Evolutionary conservation across 2,329 filamentous ascomycete genomes (phyloP), one percentile per base, ranked within the genome.

Genomic region (Periconia macrospinosa): DNA sequence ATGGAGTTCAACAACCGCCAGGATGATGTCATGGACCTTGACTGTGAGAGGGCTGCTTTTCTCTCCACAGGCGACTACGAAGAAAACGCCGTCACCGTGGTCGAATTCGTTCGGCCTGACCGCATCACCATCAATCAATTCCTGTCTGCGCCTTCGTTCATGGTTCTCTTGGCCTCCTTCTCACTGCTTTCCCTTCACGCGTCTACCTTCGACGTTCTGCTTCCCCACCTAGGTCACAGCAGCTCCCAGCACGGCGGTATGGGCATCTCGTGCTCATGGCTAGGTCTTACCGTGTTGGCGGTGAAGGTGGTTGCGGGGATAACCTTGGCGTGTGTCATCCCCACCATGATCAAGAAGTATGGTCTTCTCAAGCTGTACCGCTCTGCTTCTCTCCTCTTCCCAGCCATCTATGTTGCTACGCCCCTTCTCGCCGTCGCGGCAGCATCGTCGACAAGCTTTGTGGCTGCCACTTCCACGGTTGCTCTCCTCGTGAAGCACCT

Each of bases 161-260:
- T 78, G 54, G 61, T 78, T 56, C 64, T 80, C 30, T 63, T 83
- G 63, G 66, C 78, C 57, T 80, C 79, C 5, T 79, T 78, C 57
- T 82, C 78, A 27, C 79, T 80, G 37, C 79, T 81, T 33, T 83
- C 81, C n/a, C 81, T 80, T 62, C 83, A 83, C 50, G 79, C 79
- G 13, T 79, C 77, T 2, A 82, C 81, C 44, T 85, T 79, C 53
- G 77, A 80, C 52, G 72, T 77, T 19, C 68, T 80, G 5, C 74
- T 80, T 2, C 78, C 77, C 6, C 77, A 79, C 56, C 71, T 80
- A 30, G 76, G 76, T 44, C 78, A 79, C 63, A 77, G 72, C 54
- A 73, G 70, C 57, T 74, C 74, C 35, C 68, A 75, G 42, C 68
- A 76, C 45, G 76, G 75, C 45, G 78, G 77, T 37, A 76, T 80